Base-by-base conservation (phyloP, 2,329 filamentous ascomycete genomes). In the Penicillium rolfsii region DNA sequence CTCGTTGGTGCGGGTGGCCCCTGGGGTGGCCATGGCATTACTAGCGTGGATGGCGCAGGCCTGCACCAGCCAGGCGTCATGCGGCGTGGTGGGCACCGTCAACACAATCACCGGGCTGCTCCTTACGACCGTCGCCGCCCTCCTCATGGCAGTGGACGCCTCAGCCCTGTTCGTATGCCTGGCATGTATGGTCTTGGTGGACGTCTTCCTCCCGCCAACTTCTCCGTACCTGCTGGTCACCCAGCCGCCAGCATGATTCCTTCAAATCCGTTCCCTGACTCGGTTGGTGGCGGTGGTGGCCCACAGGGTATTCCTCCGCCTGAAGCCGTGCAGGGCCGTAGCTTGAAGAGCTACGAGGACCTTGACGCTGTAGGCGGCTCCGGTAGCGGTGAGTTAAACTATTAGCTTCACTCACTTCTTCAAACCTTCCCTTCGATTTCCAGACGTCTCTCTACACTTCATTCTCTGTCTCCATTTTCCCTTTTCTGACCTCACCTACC, bases 291-390 rank as follows among this genome's bases (percentile, higher is more conserved):
- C 2, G 90, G 91, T 52, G 89, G 90, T 41, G 89, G 86, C 26
- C 87, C 89, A 57, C 81, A 81, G 36, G 88, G 90, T 2, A 89
- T 93, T 62, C 93, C 93, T 0, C 94, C 95, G 22, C 86, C 91
- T 22, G 93, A 98, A 77, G 94, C 95, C 11, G 93, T 96, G 0
- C 91, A 96, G 68, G 95, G 95, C 5, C 87, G 95, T 59, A 97
- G 91, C 63, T 80, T 99, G 66, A 97, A 96, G 84, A 97, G 92
- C 76, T 99, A 99, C 74, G 96, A 99, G 77, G 95, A 99, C 74
- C 82, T 99, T 26, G 95, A 99, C 79, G 94, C 96, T 49, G 89
- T 90, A 60, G 87, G 87, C 40, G 87, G 88, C 14, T 83, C 85
- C 38, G 91, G 89, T 43, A 87, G 89, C 43, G 90, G 91, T 30